phyloP scores from a whole-genome alignment of 331 rosid genomes.

The Pyracantha coccinea region DNA sequence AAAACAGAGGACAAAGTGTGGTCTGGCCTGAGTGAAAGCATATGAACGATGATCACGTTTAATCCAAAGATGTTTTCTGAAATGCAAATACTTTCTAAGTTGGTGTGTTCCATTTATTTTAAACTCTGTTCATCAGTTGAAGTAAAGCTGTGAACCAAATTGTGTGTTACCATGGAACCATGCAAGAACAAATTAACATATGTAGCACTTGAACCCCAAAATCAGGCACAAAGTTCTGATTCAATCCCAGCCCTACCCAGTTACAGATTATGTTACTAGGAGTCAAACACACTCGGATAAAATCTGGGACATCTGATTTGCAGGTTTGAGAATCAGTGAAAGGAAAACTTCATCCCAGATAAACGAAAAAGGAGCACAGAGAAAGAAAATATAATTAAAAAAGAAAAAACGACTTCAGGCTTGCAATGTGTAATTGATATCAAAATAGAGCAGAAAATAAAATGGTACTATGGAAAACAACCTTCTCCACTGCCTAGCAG shows the following conservation, averaged over 20 bases:
- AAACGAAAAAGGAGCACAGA: background rate
- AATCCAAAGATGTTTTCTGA: background rate
- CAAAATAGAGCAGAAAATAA: slow-evolving; percentile 6
- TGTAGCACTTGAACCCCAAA: background rate
- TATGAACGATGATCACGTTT: background rate
- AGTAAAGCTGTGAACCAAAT: background rate
- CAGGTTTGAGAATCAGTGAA: background rate
- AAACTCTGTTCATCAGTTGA: background rate
- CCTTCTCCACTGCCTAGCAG: slow-evolving; percentile 86
- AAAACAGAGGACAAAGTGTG: background rate
- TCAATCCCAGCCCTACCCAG: background rate
- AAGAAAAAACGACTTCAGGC: background rate
- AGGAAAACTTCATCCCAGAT: background rate
- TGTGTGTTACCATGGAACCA: background rate
- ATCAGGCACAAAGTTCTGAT: background rate
- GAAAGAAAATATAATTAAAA: background rate
- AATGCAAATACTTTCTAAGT: background rate
- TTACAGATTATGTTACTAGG: background rate
- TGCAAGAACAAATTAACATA: background rate
- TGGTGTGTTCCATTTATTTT: background rate
- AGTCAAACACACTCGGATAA: background rate
- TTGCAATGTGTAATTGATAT: background rate
- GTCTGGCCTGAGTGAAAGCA: background rate
- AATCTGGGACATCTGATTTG: background rate
- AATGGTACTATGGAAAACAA: slow-evolving; percentile 15